phyloP scores from a whole-genome alignment of 2,329 filamentous ascomycete species.

The Penicillium rolfsii region DNA sequence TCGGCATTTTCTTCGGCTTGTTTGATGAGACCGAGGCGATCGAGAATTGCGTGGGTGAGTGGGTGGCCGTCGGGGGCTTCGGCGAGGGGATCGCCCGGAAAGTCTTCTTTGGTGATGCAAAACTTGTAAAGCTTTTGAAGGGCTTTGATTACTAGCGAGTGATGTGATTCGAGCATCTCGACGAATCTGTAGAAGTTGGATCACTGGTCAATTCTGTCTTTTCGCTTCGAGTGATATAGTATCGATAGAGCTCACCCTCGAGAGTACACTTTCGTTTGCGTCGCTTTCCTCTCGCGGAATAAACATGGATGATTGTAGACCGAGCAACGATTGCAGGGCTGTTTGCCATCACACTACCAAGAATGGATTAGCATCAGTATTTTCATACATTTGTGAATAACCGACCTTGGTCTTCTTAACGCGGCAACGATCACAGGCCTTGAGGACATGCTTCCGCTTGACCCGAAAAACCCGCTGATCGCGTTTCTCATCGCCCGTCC shows the following conservation, averaged over 20 bases:
- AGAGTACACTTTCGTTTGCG: slow-evolving; percentile 50
- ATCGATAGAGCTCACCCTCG: slow-evolving; percentile 39
- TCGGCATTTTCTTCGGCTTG: slow-evolving; percentile 47
- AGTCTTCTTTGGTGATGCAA: slow-evolving; percentile 48
- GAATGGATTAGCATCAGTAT: background rate
- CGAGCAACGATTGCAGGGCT: slow-evolving; percentile 50
- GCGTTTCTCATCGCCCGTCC: slow-evolving; percentile 38
- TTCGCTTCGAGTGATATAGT: background rate
- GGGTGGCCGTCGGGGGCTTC: slow-evolving; percentile 46
- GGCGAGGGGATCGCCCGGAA: slow-evolving; percentile 47
- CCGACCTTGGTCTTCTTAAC: slow-evolving; percentile 51
- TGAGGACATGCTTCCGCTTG: slow-evolving; percentile 50
- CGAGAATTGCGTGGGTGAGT: slow-evolving; percentile 48
- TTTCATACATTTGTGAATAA: slow-evolving; percentile 1
- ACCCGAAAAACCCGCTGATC: slow-evolving; percentile 48
- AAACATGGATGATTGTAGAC: slow-evolving; percentile 50
- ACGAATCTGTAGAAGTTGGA: slow-evolving; percentile 39
- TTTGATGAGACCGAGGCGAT: slow-evolving; percentile 48
- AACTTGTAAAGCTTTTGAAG: slow-evolving; percentile 48
- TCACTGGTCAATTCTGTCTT: background rate
- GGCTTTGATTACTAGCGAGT: slow-evolving; percentile 48
- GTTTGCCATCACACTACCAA: slow-evolving; percentile 49
- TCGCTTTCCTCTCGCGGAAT: slow-evolving; percentile 49
- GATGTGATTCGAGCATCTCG: slow-evolving; percentile 51
- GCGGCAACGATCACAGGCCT: slow-evolving; percentile 51